A percentile compares a stretch with the other conserved stretches of the same genome.
phyloP scores from a whole-genome alignment of 148 eudicot species.

The Simmondsia chinensis region DNA sequence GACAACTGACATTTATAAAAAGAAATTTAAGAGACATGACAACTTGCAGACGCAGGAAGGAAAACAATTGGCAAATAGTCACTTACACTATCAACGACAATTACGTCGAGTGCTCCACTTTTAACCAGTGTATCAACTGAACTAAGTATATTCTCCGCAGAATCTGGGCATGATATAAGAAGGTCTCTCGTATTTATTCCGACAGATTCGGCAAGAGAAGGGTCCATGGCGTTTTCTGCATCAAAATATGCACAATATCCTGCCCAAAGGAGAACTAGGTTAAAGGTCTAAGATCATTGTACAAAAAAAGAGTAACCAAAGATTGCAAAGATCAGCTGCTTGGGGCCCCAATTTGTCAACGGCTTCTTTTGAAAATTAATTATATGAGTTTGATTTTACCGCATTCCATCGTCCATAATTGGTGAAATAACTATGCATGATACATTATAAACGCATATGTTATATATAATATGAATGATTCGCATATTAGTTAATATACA shows the following conservation, averaged over 20 bases:
- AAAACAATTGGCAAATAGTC: conserved; percentile 2
- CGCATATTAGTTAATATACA: too few species aligned
- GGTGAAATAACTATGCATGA: too few species aligned
- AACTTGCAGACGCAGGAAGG: too few species aligned
- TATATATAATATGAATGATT: too few species aligned
- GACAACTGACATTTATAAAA: too few species aligned
- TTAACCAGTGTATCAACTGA: conserved; percentile 80
- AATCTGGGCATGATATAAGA: conserved; percentile 82
- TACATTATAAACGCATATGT: too few species aligned
- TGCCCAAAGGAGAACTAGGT: conserved; percentile 16
- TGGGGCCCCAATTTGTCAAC: too few species aligned
- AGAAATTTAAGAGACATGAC: too few species aligned
- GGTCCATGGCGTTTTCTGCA: conserved; percentile 89
- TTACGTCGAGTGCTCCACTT: conserved; percentile 84
- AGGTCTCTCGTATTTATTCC: conserved; percentile 74
- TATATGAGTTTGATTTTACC: too few species aligned
- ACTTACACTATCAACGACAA: conserved; percentile 96
- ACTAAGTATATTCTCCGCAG: conserved; percentile 87
- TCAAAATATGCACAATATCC: conserved; percentile 97
- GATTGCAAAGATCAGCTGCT: too few species aligned
- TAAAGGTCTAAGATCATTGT: background rate
- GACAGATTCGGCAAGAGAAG: conserved; percentile 66
- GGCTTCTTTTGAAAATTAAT: too few species aligned
- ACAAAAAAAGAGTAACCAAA: background rate
- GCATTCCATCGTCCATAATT: too few species aligned